Base-by-base conservation (phyloP, 108 stramenopile genomes). In the Cyclotella baltica region DNA sequence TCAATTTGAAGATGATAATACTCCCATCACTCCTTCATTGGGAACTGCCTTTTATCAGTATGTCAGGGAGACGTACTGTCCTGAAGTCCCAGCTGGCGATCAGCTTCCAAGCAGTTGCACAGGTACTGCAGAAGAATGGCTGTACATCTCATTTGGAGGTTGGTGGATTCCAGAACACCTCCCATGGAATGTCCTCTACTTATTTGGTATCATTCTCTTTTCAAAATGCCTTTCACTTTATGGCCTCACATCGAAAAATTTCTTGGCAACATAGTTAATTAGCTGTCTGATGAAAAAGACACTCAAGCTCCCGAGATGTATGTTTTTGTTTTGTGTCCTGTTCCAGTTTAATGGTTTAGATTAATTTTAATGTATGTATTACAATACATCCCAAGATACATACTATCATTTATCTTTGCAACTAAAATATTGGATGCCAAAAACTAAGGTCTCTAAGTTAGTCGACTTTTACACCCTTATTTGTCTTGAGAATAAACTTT, bases 61-160 rank as follows among this genome's bases (percentile, higher is more conserved):
- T 50, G 63, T 89, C 16, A 51, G 33, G 19, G 63, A 73, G 28
- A 67, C 47, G 29, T 56, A 76, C 33, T 80, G 78, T 30, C 78
- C 78, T 19, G 58, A 50, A 6, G 50, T 77, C 29, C 23, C 35
- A 30, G 28, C 53, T 50, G 71, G 51, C 27, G 43, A 34, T 35
- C 23, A 37, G 64, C 4, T 65, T 27, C 64, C 64, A 2, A 47
- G 64, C 33, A 46, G 73, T 50, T 68, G 36, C 62, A 67, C 62
- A 15, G 90, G 90, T 3, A 89, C 90, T 27, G 88, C 88, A 18
- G 90, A 88, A 61, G 87, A 87, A 25, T 91, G 88, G 88, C 64
- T 91, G 4, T 18, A 80, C 9, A 68, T 58, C 43, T 82, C 84
- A 0, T 91, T 91, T 71, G 85, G 85, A 16, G 86, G 88, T 35